Conservation (phyloP, 805 yeast genomes). For the Starmerella ratchasimensis region DNA sequence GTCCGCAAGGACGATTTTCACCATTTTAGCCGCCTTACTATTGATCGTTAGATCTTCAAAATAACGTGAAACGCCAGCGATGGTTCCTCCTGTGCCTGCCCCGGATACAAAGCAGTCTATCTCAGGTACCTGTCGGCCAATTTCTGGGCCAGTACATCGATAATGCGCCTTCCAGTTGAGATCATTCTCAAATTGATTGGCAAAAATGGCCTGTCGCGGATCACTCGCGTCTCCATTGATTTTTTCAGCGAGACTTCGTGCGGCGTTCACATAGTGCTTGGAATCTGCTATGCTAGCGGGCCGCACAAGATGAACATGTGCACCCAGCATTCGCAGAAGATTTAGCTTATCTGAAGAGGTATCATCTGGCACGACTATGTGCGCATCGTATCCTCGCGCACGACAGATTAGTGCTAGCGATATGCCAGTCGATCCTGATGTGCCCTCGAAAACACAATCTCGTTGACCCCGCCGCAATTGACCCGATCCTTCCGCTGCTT, state of each 20-base stretch:
- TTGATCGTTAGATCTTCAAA: too few species aligned
- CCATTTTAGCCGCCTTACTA: slow-evolving; percentile 32
- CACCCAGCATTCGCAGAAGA: slow-evolving; percentile 62
- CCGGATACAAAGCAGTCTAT: slow-evolving; percentile 77
- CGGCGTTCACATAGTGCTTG: slow-evolving; percentile 81
- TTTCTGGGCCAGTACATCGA: slow-evolving; percentile 81
- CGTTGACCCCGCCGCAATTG: slow-evolving; percentile 44
- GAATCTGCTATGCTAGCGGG: slow-evolving; percentile 96
- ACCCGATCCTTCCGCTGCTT: slow-evolving; percentile 50
- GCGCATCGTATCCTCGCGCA: slow-evolving; percentile 77
- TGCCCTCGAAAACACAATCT: slow-evolving; percentile 81
- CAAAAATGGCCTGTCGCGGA: slow-evolving; percentile 56
- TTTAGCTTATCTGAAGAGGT: slow-evolving; percentile 73
- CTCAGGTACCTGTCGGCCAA: slow-evolving; percentile 52
- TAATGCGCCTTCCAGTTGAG: slow-evolving; percentile 80
- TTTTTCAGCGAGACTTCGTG: slow-evolving; percentile 49
- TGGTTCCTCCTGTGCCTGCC: slow-evolving; percentile 95
- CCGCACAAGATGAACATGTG: slow-evolving; percentile 66
- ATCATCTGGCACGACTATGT: slow-evolving; percentile 90
- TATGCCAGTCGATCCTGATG: slow-evolving; percentile 94
- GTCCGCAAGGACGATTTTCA: slow-evolving; percentile 64
- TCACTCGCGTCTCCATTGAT: slow-evolving; percentile 28
- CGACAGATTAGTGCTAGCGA: slow-evolving; percentile 83
- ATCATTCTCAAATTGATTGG: slow-evolving; percentile 91
- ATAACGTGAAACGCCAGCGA: slow-evolving; percentile 75